Base-by-base conservation (phyloP, 352 stramenopile species). In the Phytophthora sp. region DNA sequence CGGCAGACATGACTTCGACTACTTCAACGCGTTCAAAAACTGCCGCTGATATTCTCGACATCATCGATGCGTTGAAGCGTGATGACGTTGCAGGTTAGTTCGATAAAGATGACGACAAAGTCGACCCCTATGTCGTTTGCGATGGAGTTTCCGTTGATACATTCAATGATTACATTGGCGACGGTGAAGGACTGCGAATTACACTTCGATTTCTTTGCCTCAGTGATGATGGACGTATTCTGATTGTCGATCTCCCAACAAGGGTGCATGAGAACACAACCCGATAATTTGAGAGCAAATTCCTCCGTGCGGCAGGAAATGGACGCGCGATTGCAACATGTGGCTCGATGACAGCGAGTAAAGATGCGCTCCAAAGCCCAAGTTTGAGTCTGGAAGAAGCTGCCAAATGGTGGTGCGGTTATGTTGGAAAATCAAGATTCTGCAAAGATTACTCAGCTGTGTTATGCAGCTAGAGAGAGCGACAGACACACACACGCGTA, bases 51-150 rank as follows among this genome's bases (percentile, higher is more conserved):
- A 35, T 51, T 51, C 24, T 2, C 24, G 13, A 30, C 21, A 33
- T 36, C 24, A 51, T 51, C 18, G 15, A 51, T 51, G 21, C 24
- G 2, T 16, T 51, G 21, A 26, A 33, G 4, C 5, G 31, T 35
- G 44, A 36, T 21, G 24, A 51, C 6, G 13, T 51, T 36, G 23
- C 24, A 8, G 20, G 44, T 30, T 51, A 51, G 20, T 51, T 51
- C 24, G 24, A 51, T 2, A 8, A 51, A 51, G 24, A 51, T 16
- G 44, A 27, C n/a, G 44, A 30, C 24, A 24, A 51, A 51, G 20
- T 51, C 44, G 44, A 51, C 44, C 44, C 44, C 24, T 51, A 51
- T 51, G 44, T 51, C 13, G 44, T 51, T 13, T 51, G 44, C 12
- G 44, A 51, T 4, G 44, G 44, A 51, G 44, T 51, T 35, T 51